A percentile compares a stretch with the other conserved stretches of the same genome.
These are phyloP conservation scores for Tricholomella constricta DNA, from an alignment of 768 basidiomycete genomes.

Conservation along the genomic window DNA sequence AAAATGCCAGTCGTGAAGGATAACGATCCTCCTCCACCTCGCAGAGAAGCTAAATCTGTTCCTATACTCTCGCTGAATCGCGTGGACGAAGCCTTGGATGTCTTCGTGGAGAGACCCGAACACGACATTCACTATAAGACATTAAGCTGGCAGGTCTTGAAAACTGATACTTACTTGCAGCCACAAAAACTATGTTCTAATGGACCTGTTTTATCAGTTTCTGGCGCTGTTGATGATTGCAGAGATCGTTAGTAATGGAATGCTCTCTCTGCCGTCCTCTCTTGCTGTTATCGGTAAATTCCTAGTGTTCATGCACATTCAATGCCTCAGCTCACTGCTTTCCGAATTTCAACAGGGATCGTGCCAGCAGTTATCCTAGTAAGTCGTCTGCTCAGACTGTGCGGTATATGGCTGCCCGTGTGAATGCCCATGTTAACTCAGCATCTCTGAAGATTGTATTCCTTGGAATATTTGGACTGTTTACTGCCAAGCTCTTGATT, in stretches of 20 bases:
- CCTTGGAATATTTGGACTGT: conserved; percentile 51
- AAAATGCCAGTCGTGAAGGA: not conserved
- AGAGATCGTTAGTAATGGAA: conserved; percentile 58
- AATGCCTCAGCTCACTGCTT: not conserved
- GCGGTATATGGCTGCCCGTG: too few relatives aligned
- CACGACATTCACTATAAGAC: conserved; percentile 56
- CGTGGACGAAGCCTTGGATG: conserved; percentile 28
- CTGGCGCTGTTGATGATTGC: conserved; percentile 56
- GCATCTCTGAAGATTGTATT: conserved; percentile 39
- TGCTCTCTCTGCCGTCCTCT: conserved; percentile 53
- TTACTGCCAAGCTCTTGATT: conserved; percentile 53
- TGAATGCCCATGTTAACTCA: not conserved
- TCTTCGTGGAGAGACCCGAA: conserved; percentile 45
- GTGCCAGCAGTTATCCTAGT: conserved; percentile 49
- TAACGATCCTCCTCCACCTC: not conserved
- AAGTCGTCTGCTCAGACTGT: too few relatives aligned
- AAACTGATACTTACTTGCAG: too few relatives aligned
- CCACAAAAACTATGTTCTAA: not conserved
- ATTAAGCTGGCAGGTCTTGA: conserved; percentile 48
- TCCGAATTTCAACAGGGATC: conserved; percentile 41
- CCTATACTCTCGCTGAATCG: not conserved
- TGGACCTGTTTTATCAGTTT: conserved; percentile 32
- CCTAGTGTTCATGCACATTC: not conserved
- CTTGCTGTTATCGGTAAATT: conserved; percentile 50
- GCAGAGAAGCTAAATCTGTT: not conserved